phyloP scores from a whole-genome alignment of 1,284 basidiomycete genomes.

The Takashimella koratensis region DNA sequence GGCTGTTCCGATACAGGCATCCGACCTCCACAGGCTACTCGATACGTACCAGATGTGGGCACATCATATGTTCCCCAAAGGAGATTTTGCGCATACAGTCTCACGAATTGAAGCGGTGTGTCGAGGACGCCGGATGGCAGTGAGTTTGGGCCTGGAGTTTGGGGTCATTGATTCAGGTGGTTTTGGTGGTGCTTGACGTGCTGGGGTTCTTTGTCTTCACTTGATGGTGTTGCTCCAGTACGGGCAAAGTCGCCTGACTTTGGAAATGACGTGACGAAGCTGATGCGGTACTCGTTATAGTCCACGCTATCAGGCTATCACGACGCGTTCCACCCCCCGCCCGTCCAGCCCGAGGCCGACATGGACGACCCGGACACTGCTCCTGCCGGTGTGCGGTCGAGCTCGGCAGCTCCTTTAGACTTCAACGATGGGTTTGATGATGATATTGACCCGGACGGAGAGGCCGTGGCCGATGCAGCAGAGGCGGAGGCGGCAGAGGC shows the following conservation, averaged over 20 bases:
- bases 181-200: no score
- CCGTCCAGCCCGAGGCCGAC: constrained; percentile 6
- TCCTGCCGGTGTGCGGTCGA: no score
- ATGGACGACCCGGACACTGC: not conserved
- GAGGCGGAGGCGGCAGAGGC: constrained; percentile 4
- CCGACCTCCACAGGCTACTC: constrained; percentile 72
- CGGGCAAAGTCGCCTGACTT: no score
- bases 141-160: constrained; percentile 47
- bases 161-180: no score
- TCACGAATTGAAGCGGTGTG: constrained; percentile 77
- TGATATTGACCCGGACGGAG: constrained; percentile 4
- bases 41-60: constrained; percentile 88
- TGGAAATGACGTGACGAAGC: no score
- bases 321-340: constrained; percentile 58
- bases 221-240: no score
- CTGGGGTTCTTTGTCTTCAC: no score
- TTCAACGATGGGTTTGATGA: constrained; percentile 2
- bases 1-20: no score
- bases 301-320: constrained; percentile 47
- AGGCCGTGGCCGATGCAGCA: constrained; percentile 8
- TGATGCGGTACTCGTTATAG: no score
- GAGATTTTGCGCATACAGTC: constrained; percentile 77
- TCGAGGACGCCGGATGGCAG: constrained; percentile 75
- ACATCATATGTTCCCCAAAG: constrained; percentile 82
- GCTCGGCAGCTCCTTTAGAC: no score